Evolutionary conservation across 176 grass and related monocot genomes (phyloP).

Genomic region (Carex scoparia): DNA sequence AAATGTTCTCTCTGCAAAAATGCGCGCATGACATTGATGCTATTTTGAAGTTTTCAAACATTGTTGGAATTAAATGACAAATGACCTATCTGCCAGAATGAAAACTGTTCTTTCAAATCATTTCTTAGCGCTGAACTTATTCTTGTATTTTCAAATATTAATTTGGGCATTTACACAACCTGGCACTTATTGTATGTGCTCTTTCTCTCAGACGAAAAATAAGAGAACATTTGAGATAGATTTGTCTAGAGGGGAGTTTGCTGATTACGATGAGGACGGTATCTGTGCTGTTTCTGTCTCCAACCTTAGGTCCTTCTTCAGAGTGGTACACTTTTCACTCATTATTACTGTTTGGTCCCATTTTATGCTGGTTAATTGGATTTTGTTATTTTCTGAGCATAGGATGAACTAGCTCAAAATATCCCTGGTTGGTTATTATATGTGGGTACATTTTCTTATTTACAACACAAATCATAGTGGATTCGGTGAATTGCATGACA

Average conservation of each 20-base stretch:
- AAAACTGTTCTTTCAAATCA: no score
- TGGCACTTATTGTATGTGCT: neutral
- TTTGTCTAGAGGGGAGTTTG: conserved; percentile 71
- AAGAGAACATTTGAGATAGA: conserved; percentile 60
- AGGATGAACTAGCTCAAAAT: neutral
- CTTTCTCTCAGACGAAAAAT: conserved; percentile 37
- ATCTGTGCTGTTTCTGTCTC: conserved; percentile 58
- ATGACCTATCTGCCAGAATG: neutral
- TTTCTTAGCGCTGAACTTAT: neutral
- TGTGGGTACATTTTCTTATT: neutral
- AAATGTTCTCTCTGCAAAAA: neutral
- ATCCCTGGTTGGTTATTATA: neutral
- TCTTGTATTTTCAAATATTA: neutral
- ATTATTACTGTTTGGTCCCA: neutral
- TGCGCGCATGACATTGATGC: neutral
- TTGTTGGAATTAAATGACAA: conserved; percentile 2
- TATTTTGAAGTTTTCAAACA: neutral
- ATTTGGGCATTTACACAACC: neutral
- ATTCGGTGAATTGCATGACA: neutral
- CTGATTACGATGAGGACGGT: conserved; percentile 77
- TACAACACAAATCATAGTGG: neutral
- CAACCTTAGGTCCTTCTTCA: conserved; percentile 59
- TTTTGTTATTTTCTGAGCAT: neutral
- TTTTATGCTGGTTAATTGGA: neutral
- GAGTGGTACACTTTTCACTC: conserved; percentile 53